Conservation (phyloP, 805 yeast species). For the Clavispora carvajalis region DNA sequence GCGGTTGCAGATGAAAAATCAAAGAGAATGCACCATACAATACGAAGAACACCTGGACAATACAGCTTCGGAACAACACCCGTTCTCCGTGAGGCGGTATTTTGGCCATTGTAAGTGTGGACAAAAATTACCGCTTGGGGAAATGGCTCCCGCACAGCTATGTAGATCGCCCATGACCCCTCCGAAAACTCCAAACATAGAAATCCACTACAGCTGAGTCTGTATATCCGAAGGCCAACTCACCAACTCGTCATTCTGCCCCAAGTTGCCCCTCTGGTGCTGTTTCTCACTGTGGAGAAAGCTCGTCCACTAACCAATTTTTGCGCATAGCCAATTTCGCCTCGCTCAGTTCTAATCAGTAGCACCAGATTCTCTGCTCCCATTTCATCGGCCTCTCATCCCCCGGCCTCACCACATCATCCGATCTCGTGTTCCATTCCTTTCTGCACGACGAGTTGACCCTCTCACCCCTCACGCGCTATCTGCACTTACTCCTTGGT, state of each 20-base stretch:
- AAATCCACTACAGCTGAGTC: too few species aligned
- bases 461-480: background rate
- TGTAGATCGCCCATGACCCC: too few species aligned
- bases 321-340: background rate
- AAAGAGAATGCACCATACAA: too few species aligned
- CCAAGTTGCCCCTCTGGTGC: background rate
- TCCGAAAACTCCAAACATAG: too few species aligned
- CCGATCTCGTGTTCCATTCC: background rate
- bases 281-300: background rate
- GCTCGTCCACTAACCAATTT: background rate
- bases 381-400: background rate
- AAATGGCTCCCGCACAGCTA: background rate
- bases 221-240: too few species aligned
- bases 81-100: too few species aligned
- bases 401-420: background rate
- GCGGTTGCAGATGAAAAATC: too few species aligned
- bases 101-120: too few species aligned
- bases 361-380: background rate
- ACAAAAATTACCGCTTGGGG: background rate
- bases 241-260: too few species aligned
- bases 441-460: conserved; percentile 1
- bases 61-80: too few species aligned
- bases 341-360: background rate
- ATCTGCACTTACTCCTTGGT: background rate
- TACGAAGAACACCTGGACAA: too few species aligned